Percentiles rank a stretch among this genome's conserved stretches.
phyloP scores from a whole-genome alignment of 768 basidiomycete genomes.

The Suillus cothurnatus region DNA sequence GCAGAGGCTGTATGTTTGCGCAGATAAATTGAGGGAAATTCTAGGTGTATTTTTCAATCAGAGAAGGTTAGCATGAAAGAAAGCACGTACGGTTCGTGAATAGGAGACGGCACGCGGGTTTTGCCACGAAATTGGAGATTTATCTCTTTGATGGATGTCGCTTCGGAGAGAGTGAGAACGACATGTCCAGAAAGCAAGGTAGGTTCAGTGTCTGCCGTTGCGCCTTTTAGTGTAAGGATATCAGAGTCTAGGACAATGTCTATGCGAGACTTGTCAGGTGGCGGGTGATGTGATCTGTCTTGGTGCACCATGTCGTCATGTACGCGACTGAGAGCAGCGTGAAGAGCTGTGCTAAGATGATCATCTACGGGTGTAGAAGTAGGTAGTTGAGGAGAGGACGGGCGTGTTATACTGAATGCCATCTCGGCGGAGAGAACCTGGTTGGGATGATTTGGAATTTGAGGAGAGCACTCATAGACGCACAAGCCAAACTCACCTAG shows the following conservation, averaged over 20 bases:
- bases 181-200: slow-evolving; percentile 81
- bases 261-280: slow-evolving; percentile 53
- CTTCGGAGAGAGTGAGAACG: slow-evolving; percentile 75
- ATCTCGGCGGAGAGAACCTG: slow-evolving; percentile 23
- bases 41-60: slow-evolving; percentile 10
- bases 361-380: slow-evolving; percentile 29
- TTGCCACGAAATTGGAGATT: slow-evolving; percentile 86
- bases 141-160: slow-evolving; percentile 83
- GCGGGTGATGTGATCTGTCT: slow-evolving; percentile 40
- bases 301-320: slow-evolving; percentile 22
- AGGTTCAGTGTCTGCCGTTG: slow-evolving; percentile 83
- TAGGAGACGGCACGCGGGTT: slow-evolving; percentile 63
- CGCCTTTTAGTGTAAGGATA: slow-evolving; percentile 71
- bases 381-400: slow-evolving; percentile 30
- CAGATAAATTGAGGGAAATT: slow-evolving; percentile 29
- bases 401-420: slow-evolving; percentile 37
- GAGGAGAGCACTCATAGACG: slow-evolving; percentile 4
- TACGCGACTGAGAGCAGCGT: slow-evolving; percentile 39
- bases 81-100: slow-evolving; percentile 59
- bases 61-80: slow-evolving; percentile 10
- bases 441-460: slow-evolving; percentile 6
- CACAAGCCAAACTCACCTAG: background rate
- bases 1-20: slow-evolving; percentile 64
- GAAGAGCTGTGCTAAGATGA: slow-evolving; percentile 38
- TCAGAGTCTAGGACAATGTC: slow-evolving; percentile 79